These are phyloP conservation scores for Tympanopsis confertula DNA, from an alignment of 2,329 filamentous ascomycete species.

Conservation along the genomic window DNA sequence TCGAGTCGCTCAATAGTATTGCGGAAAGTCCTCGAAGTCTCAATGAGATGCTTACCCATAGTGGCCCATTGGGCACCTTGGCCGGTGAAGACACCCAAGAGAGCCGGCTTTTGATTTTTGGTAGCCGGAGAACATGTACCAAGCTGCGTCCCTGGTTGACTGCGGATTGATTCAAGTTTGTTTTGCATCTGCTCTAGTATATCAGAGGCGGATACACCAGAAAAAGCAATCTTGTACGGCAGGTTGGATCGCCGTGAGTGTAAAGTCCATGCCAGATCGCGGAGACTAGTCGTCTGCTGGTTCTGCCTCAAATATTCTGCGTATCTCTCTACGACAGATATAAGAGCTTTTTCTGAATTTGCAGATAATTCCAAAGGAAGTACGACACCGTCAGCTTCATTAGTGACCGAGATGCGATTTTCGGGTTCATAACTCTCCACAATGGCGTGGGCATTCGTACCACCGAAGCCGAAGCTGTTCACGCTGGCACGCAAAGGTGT, in stretches of 20 bases:
- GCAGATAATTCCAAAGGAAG: neutral
- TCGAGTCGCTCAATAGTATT: too few relatives aligned
- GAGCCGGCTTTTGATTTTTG: too few relatives aligned
- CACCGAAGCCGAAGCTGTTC: neutral
- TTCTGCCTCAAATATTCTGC: neutral
- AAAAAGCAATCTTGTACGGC: too few relatives aligned
- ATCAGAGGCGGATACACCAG: too few relatives aligned
- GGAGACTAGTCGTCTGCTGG: neutral
- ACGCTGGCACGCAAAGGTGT: neutral
- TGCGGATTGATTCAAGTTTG: too few relatives aligned
- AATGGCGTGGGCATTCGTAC: neutral
- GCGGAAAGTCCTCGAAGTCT: conserved; percentile 7
- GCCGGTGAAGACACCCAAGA: conserved; percentile 20
- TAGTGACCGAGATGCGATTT: neutral
- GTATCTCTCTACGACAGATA: neutral
- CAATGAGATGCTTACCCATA: conserved; percentile 18
- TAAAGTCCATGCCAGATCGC: neutral
- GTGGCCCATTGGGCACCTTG: conserved; percentile 21
- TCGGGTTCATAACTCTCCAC: neutral
- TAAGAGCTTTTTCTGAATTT: neutral
- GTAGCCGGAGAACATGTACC: too few relatives aligned
- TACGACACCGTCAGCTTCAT: neutral
- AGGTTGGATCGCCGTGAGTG: too few relatives aligned
- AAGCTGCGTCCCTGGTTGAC: too few relatives aligned
- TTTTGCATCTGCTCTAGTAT: too few relatives aligned